These are phyloP conservation scores for Aureobasidium lini DNA, from an alignment of 2,329 filamentous ascomycete species.

Conservation along the genomic window DNA sequence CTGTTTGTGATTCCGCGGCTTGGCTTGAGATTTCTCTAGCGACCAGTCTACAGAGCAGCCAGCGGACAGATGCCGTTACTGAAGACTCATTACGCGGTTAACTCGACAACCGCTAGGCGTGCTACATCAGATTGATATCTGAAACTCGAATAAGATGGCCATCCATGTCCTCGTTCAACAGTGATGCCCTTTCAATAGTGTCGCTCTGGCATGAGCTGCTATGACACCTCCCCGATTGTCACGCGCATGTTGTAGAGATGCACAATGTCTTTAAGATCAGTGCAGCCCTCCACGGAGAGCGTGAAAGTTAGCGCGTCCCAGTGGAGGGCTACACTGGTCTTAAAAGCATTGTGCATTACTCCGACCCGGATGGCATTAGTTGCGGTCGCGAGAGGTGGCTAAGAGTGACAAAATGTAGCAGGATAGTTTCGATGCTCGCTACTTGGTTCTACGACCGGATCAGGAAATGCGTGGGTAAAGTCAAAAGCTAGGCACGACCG, in stretches of 20 bases:
- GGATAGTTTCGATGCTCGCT: neutral
- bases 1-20: neutral
- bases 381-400: no score
- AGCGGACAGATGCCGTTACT: neutral
- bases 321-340: no score
- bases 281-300: no score
- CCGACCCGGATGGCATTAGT: no score
- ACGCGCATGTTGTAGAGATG: no score
- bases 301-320: no score
- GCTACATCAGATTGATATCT: neutral
- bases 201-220: no score
- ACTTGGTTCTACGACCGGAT: neutral
- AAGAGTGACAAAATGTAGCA: neutral
- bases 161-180: neutral
- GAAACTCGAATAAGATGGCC: neutral
- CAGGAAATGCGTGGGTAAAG: neutral
- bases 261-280: no score
- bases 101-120: neutral
- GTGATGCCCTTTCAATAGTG: no score
- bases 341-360: no score
- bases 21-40: no score
- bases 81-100: neutral
- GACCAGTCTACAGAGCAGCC: neutral
- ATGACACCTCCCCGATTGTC: no score
- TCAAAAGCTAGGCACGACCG: slow-evolving; percentile 1